Conservation (phyloP, 2,329 filamentous ascomycete species). For the Aaosphaeria pasadenensis region DNA sequence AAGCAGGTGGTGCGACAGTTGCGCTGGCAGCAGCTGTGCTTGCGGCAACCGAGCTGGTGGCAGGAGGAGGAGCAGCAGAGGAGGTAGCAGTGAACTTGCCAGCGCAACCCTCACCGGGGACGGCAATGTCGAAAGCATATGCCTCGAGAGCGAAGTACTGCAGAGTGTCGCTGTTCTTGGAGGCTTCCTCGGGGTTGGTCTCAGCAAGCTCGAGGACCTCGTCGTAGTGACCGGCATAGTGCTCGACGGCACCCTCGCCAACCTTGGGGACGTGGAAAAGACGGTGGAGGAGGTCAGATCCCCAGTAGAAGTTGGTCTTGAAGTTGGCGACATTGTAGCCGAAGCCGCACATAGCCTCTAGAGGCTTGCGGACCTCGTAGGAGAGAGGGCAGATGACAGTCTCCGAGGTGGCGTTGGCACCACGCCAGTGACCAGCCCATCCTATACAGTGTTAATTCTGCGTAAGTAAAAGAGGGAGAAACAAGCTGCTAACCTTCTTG, state of each 20-base stretch:
- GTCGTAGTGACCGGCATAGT: conserved; percentile 60
- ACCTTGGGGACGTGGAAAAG: conserved; percentile 62
- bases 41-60: not conserved
- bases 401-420: conserved; percentile 61
- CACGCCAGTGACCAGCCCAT: conserved; percentile 68
- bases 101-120: conserved; percentile 61
- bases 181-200: conserved; percentile 48
- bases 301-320: conserved; percentile 62
- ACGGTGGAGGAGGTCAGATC: conserved; percentile 64
- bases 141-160: conserved; percentile 69
- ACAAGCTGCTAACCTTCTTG: conserved; percentile 20
- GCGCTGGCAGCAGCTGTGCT: conserved; percentile 3
- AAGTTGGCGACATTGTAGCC: conserved; percentile 61
- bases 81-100: conserved; percentile 37
- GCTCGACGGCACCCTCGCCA: conserved; percentile 59
- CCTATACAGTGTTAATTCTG: conserved; percentile 36
- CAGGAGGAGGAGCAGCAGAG: not conserved
- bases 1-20: conserved; percentile 3
- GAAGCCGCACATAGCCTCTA: conserved; percentile 58
- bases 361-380: conserved; percentile 55
- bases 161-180: conserved; percentile 59
- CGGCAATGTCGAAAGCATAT: conserved; percentile 63
- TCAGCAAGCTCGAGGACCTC: conserved; percentile 54
- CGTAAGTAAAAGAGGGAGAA: too few species aligned
- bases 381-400: conserved; percentile 68